phyloP scores from a whole-genome alignment of 2,329 filamentous ascomycete genomes.

The Pyricularia sp. region DNA sequence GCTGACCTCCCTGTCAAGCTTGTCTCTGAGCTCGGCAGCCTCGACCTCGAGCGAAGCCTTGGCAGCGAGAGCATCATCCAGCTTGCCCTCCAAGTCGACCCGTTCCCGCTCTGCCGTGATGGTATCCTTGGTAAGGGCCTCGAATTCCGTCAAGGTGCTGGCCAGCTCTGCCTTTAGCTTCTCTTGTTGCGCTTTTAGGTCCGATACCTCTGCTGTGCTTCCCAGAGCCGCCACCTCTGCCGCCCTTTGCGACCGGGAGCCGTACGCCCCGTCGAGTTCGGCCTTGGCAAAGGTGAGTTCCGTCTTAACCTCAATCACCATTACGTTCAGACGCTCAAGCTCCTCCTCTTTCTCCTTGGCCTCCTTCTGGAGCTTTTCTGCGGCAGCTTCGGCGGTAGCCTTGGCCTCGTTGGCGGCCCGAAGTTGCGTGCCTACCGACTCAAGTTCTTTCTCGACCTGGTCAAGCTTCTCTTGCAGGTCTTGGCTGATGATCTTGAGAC shows the following conservation, averaged over 20 bases:
- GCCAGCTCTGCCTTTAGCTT: constrained; percentile 37
- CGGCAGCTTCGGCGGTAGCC: constrained; percentile 13
- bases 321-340: constrained; percentile 35
- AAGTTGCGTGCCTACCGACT: constrained; percentile 23
- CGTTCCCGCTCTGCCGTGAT: constrained; percentile 37
- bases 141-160: constrained; percentile 36
- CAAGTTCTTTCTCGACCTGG: constrained; percentile 23
- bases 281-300: constrained; percentile 48
- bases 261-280: constrained; percentile 49
- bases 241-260: constrained; percentile 43
- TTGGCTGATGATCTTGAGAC: constrained; percentile 28
- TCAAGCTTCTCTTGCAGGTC: constrained; percentile 25
- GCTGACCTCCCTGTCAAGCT: constrained; percentile 28
- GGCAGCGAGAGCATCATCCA: constrained; percentile 25
- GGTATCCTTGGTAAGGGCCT: constrained; percentile 39
- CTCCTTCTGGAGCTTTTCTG: constrained; percentile 14
- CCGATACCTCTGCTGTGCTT: constrained; percentile 33
- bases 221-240: constrained; percentile 41
- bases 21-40: constrained; percentile 19
- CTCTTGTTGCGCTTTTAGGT: constrained; percentile 34
- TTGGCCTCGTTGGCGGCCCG: constrained; percentile 16
- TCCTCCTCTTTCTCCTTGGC: constrained; percentile 37
- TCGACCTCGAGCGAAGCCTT: constrained; percentile 25
- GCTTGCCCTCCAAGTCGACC: constrained; percentile 27
- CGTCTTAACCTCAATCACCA: constrained; percentile 46